phyloP scores from a whole-genome alignment of 164 flowering plant species.

The Vitis rotundifolia region DNA sequence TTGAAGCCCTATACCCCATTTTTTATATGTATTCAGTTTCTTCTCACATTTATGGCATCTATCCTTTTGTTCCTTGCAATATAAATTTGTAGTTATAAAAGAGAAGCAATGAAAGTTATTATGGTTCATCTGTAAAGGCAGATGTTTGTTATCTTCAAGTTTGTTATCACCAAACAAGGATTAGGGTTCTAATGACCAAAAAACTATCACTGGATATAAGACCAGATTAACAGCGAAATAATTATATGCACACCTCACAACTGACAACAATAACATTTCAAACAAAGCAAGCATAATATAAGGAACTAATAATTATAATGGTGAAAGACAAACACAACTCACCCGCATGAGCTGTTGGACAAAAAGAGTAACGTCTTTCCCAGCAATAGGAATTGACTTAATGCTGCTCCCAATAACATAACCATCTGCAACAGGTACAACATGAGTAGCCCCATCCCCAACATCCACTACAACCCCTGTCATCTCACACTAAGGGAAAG shows the following conservation, averaged over 20 bases:
- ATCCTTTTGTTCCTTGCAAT: no score
- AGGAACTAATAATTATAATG: background rate
- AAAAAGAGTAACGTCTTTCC: constrained; percentile 92
- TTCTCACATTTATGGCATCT: no score
- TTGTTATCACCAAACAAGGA: no score
- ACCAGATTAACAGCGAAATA: no score
- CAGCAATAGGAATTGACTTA: constrained; percentile 87
- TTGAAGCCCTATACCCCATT: no score
- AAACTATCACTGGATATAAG: no score
- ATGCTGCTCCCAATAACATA: constrained; percentile 99
- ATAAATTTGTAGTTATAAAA: no score
- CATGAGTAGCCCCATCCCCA: constrained; percentile 95
- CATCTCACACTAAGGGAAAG: constrained; percentile 89
- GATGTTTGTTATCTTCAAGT: no score
- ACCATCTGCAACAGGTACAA: constrained; percentile 98
- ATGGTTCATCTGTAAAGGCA: no score
- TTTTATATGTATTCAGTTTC: no score
- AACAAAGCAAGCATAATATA: background rate
- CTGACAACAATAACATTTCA: background rate
- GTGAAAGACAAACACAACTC: constrained; percentile 15
- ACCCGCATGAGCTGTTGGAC: constrained; percentile 96
- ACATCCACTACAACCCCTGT: constrained; percentile 98
- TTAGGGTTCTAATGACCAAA: no score
- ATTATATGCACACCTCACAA: background rate
- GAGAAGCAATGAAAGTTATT: no score